A percentile compares a stretch with the other conserved stretches of the same genome.
These are phyloP conservation scores for Eremochloa ophiuroides DNA, from an alignment of 176 grass and related monocot genomes.

Conservation along the genomic window DNA sequence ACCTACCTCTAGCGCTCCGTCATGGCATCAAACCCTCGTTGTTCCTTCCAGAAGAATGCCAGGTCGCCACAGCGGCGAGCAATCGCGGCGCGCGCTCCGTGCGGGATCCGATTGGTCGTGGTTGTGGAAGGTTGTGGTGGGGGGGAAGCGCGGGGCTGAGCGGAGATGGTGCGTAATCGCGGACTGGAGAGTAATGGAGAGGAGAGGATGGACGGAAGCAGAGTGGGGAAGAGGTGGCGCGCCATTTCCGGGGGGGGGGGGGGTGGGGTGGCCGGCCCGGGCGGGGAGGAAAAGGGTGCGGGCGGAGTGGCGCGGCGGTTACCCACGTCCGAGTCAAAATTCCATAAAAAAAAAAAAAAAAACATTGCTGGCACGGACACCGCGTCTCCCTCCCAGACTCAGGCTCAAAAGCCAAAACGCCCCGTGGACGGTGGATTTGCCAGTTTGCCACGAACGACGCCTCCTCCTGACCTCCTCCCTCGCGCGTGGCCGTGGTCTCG, in stretches of 20 bases:
- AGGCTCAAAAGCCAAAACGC: too few species aligned
- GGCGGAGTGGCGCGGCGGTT: constrained; percentile 31
- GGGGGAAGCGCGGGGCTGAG: background rate
- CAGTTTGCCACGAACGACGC: too few species aligned
- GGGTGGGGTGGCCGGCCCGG: background rate
- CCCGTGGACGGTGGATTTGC: too few species aligned
- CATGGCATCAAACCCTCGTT: background rate
- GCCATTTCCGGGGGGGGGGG: constrained; percentile 39
- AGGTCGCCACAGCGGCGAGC: background rate
- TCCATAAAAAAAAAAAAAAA: background rate
- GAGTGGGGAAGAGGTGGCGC: constrained; percentile 59
- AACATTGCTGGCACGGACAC: too few species aligned
- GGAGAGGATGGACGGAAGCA: background rate
- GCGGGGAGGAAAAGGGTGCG: background rate
- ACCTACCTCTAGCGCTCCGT: constrained; percentile 13
- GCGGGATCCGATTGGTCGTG: constrained; percentile 14
- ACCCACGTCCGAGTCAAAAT: constrained; percentile 23
- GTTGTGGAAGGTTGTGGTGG: background rate
- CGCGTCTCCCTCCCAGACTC: too few species aligned
- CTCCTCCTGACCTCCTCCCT: too few species aligned
- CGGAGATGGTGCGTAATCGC: constrained; percentile 19
- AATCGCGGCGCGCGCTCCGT: background rate
- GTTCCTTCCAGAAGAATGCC: constrained; percentile 1
- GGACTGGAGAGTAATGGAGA: constrained; percentile 29
- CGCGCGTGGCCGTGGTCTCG: too few species aligned